Evolutionary conservation across 257 asterid genomes (phyloP).

Genomic region (Lycium barbarum): DNA sequence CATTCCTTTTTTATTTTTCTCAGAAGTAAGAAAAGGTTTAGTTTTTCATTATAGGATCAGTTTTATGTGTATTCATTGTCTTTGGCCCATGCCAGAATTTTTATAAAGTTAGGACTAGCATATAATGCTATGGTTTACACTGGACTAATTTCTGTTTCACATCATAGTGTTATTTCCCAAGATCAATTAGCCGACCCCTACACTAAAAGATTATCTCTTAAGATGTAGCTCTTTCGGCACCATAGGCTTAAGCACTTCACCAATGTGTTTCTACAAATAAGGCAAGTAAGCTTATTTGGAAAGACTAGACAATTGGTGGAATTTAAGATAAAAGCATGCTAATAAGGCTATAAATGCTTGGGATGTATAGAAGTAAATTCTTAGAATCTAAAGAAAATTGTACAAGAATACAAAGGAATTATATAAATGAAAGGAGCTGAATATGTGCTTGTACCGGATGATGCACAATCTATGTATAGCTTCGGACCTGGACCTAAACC

Average conservation of each 20-base stretch:
- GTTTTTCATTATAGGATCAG: background rate
- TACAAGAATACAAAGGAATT: background rate
- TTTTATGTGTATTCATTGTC: background rate
- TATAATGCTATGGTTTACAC: background rate
- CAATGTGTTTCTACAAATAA: background rate
- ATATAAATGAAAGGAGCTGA: background rate
- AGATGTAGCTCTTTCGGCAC: background rate
- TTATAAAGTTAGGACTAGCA: background rate
- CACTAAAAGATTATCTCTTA: background rate
- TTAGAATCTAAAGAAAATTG: background rate
- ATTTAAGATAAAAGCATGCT: background rate
- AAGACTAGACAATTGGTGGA: background rate
- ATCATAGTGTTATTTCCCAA: background rate
- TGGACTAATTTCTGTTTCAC: background rate
- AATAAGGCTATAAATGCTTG: background rate
- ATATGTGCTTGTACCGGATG: background rate
- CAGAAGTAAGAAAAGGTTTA: background rate
- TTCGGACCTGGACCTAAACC: background rate
- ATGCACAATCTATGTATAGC: background rate
- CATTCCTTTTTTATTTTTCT: background rate
- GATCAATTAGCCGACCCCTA: background rate
- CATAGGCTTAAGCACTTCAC: too few species aligned
- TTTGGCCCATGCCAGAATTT: background rate
- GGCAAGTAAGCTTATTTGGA: background rate
- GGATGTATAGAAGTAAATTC: background rate